phyloP scores from a whole-genome alignment of 495 filamentous ascomycete genomes.

The Chlorociboria aeruginascens region DNA sequence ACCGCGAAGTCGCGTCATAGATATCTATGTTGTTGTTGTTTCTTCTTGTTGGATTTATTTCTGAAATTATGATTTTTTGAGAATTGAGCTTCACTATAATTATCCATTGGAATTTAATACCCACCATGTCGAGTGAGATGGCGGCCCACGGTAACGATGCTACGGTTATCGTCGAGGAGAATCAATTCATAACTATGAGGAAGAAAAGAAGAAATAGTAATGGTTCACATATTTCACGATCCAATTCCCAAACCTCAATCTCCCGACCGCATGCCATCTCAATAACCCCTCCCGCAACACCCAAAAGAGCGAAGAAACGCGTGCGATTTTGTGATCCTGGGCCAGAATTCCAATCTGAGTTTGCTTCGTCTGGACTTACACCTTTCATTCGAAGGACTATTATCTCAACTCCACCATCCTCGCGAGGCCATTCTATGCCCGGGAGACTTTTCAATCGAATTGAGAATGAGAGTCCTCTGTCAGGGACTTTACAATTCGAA shows the following conservation, averaged over 20 bases:
- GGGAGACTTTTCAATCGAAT: slow-evolving; percentile 7
- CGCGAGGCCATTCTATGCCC: slow-evolving; percentile 32
- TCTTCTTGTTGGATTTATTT: too few species aligned
- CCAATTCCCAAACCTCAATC: not conserved
- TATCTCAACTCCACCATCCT: slow-evolving; percentile 33
- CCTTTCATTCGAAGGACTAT: slow-evolving; percentile 51
- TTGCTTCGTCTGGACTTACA: slow-evolving; percentile 51
- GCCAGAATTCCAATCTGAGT: slow-evolving; percentile 26
- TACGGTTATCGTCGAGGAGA: too few species aligned
- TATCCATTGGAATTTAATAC: too few species aligned
- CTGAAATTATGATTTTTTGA: too few species aligned
- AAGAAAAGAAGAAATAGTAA: too few species aligned
- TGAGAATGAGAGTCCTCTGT: slow-evolving; percentile 17
- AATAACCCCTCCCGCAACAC: slow-evolving; percentile 20
- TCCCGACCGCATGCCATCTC: slow-evolving; percentile 10
- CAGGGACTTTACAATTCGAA: slow-evolving; percentile 43
- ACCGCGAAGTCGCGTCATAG: too few species aligned
- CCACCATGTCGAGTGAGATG: too few species aligned
- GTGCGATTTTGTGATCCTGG: slow-evolving; percentile 67
- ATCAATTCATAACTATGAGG: too few species aligned
- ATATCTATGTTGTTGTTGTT: too few species aligned
- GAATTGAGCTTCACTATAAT: too few species aligned
- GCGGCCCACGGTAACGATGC: too few species aligned
- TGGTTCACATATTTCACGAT: too few species aligned
- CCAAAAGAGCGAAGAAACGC: slow-evolving; percentile 38